Percentiles rank a stretch among this genome's conserved stretches.
These are phyloP conservation scores for Aspergillus sclerotialis DNA, from an alignment of 2,329 filamentous ascomycete genomes.

Conservation along the genomic window DNA sequence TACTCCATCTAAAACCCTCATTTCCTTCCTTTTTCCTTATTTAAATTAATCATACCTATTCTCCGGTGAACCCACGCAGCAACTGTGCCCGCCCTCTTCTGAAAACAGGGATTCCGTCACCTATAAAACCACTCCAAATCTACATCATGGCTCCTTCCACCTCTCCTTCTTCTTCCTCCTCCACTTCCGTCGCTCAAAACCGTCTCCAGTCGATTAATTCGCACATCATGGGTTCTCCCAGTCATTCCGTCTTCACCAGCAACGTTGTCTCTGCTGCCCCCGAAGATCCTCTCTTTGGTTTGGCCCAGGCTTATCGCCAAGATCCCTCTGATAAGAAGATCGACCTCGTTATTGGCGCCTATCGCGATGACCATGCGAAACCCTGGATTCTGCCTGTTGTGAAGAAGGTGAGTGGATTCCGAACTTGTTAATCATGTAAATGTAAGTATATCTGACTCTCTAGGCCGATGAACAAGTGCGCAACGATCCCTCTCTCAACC, in stretches of 20 bases:
- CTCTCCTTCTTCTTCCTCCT: conserved; percentile 8
- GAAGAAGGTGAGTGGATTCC: conserved; percentile 62
- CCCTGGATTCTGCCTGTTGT: conserved; percentile 96
- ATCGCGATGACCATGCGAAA: conserved; percentile 90
- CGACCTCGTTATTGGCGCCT: conserved; percentile 90
- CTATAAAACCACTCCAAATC: neutral
- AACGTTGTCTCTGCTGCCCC: conserved; percentile 80
- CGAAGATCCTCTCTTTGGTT: conserved; percentile 88
- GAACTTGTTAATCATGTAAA: neutral
- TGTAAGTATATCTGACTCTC: neutral
- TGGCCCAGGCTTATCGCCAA: conserved; percentile 80
- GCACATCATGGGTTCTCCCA: conserved; percentile 60
- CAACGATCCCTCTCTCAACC: conserved; percentile 84
- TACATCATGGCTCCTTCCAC: conserved; percentile 2
- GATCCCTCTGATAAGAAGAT: conserved; percentile 75
- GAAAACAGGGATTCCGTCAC: too few relatives aligned
- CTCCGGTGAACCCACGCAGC: conserved; percentile 31
- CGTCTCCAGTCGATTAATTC: conserved; percentile 28
- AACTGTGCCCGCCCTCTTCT: conserved; percentile 4
- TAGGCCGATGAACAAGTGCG: conserved; percentile 87
- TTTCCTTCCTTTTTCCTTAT: too few relatives aligned
- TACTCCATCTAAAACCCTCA: too few relatives aligned
- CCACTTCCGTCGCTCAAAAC: conserved; percentile 14
- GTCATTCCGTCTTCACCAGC: conserved; percentile 64
- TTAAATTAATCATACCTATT: too few relatives aligned